Percentiles rank a stretch among this genome's conserved stretches.
These are phyloP conservation scores for Penicillium sp. DNA, from an alignment of 2,329 filamentous ascomycete species.

Conservation along the genomic window DNA sequence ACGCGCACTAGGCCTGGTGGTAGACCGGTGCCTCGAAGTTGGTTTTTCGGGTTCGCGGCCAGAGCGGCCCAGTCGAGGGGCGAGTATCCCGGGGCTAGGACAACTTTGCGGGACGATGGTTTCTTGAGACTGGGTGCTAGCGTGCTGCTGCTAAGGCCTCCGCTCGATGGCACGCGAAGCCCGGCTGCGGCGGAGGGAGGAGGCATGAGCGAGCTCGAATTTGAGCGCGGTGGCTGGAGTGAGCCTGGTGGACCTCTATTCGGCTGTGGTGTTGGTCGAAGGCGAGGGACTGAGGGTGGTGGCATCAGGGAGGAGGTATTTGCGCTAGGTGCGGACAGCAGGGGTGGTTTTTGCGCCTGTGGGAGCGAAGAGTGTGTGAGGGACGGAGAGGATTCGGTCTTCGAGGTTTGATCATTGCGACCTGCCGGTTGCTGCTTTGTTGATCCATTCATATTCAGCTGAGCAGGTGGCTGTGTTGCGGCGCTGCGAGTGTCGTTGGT, in stretches of 20 bases:
- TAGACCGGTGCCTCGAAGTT: constrained; percentile 58
- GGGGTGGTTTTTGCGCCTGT: constrained; percentile 10
- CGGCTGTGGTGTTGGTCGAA: constrained; percentile 23
- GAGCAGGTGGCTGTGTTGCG: constrained; percentile 6
- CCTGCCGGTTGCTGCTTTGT: constrained; percentile 2
- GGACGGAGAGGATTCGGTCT: constrained; percentile 6
- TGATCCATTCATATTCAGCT: constrained; percentile 5
- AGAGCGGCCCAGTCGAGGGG: constrained; percentile 94
- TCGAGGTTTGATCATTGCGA: constrained; percentile 8
- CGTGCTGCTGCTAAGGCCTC: constrained; percentile 41
- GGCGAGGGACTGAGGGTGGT: constrained; percentile 32
- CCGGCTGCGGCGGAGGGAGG: constrained; percentile 44
- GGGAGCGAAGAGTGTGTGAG: constrained; percentile 11
- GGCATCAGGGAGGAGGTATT: constrained; percentile 31
- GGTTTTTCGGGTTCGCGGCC: constrained; percentile 55
- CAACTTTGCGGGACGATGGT: constrained; percentile 53
- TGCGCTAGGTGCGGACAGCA: constrained; percentile 8
- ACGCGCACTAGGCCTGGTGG: constrained; percentile 63
- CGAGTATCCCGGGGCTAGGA: constrained; percentile 83
- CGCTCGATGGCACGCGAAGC: constrained; percentile 41
- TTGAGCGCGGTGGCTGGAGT: constrained; percentile 30
- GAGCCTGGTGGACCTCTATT: constrained; percentile 14
- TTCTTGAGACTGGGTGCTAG: constrained; percentile 48
- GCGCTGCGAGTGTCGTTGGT: constrained; percentile 6
- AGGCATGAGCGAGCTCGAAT: constrained; percentile 32